Evolutionary conservation across 306 rosid genomes (phyloP), one percentile per base, ranked within the genome.

Genomic region (Rubus idaeus): DNA sequence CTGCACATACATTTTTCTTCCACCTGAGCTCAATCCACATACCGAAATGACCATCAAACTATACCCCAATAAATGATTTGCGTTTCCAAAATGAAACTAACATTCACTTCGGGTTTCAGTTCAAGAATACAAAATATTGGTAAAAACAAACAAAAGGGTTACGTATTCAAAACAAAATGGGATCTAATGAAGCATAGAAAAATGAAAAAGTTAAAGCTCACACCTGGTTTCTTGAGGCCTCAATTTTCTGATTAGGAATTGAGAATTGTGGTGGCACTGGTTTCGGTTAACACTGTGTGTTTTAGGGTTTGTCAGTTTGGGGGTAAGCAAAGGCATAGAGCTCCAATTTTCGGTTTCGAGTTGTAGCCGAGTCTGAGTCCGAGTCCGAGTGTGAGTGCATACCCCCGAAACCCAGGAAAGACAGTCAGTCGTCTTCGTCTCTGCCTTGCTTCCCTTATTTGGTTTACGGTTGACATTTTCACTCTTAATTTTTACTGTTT

Each of bases 401-500:
- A 58, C 12, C 52, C 51, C 73, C 20, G 45, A 61, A 23, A 63
- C 71, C 78, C 78, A 61, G 78, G 65, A 61, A 75, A 64, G 55
- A 39, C 21, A 37, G 61, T 5, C 63, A 4, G 60, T 35, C 47
- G n/a, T 21, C 21, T 52, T 35, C 45, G 9, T 49, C 18, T 16
- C 64, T 40, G 21, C 11, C 65, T 72, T 60, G 5, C 35, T 30
- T 30, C 35, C 35, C 6, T 3, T 10, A 1, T 49, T 61, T 62
- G 47, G 56, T 51, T 20, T 51, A 35, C 20, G 10, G 40, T 63
- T 37, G 71, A 63, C 71, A 60, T 46, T 75, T 30, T 75, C 50
- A 30, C 45, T 11, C 17, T 3, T 18, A 26, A 9, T 47, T 52
- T 50, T 50, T 52, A 55, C 67, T 41, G 40, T 57, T 21, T 57